phyloP scores from a whole-genome alignment of 2,329 filamentous ascomycete species.

The Fusarium brachygibbosum region DNA sequence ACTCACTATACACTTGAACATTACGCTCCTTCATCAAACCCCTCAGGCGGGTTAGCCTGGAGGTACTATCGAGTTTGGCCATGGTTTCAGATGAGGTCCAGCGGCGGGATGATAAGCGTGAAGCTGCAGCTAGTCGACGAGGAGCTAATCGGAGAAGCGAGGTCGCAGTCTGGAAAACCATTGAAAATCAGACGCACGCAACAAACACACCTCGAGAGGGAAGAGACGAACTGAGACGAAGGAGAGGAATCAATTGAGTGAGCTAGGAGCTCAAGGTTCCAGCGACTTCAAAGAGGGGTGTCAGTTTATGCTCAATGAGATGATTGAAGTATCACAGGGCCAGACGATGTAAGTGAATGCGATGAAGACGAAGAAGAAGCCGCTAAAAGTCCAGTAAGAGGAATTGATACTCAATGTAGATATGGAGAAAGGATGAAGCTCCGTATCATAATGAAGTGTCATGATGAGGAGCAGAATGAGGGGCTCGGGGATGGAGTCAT shows the following conservation, averaged over 20 bases:
- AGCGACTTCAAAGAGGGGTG: conserved; percentile 9
- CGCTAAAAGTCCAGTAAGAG: no score
- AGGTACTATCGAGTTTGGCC: conserved; percentile 76
- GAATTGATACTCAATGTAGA: neutral
- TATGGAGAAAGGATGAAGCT: conserved; percentile 3
- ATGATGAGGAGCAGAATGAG: conserved; percentile 31
- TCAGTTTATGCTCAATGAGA: conserved; percentile 8
- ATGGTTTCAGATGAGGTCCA: conserved; percentile 48
- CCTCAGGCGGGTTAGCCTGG: conserved; percentile 81
- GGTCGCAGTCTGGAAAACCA: conserved; percentile 45
- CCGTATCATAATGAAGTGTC: conserved; percentile 11
- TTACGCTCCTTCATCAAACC: conserved; percentile 88
- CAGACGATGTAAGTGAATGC: neutral
- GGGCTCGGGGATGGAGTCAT: conserved; percentile 39
- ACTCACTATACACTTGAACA: conserved; percentile 91
- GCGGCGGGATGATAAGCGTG: conserved; percentile 27
- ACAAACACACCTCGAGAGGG: conserved; percentile 25
- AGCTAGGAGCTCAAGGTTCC: conserved; percentile 10
- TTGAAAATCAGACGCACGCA: conserved; percentile 42
- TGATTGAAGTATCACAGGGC: neutral
- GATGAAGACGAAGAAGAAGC: neutral
- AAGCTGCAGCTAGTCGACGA: conserved; percentile 27
- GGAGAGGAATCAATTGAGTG: conserved; percentile 1
- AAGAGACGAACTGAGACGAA: conserved; percentile 21
- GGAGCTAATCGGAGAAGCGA: conserved; percentile 43